phyloP scores from a whole-genome alignment of 305 asterid species.

The Fraxinus platypoda region DNA sequence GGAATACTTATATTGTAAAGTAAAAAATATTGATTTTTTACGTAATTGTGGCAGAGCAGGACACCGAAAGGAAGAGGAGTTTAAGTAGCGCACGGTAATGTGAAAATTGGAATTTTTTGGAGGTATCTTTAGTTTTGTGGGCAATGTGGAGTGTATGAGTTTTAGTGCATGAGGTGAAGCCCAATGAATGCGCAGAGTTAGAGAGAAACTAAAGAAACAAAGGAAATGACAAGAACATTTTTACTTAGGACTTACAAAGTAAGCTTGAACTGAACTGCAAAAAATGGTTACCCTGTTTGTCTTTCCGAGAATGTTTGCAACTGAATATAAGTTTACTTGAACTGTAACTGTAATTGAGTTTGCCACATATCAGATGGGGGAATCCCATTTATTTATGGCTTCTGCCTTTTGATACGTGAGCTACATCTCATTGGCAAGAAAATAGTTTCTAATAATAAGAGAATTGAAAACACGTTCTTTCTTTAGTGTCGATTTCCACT shows the following conservation, averaged over 20 bases:
- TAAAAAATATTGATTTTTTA: not conserved
- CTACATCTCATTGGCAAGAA: conserved; percentile 1
- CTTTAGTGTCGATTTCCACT: not conserved
- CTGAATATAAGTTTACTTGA: not conserved
- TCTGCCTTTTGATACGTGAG: conserved; percentile 16
- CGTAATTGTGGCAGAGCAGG: not conserved
- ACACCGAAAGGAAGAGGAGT: not conserved
- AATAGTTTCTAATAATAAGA: not conserved
- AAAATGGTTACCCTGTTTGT: not conserved
- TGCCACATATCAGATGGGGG: not conserved
- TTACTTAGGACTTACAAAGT: not conserved
- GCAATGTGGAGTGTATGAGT: not conserved
- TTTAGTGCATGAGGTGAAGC: not conserved
- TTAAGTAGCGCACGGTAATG: not conserved
- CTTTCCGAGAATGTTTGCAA: not conserved
- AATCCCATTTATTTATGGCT: not conserved
- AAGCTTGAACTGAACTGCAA: not conserved
- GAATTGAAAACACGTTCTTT: not conserved
- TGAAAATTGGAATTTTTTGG: not conserved
- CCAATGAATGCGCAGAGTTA: not conserved
- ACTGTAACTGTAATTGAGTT: not conserved
- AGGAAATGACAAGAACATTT: not conserved
- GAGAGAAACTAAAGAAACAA: not conserved
- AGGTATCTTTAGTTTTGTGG: conserved; percentile 10
- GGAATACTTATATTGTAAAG: not conserved